Conservation (phyloP, 2,329 filamentous ascomycete genomes). For the Fusarium sterilihyphosum region DNA sequence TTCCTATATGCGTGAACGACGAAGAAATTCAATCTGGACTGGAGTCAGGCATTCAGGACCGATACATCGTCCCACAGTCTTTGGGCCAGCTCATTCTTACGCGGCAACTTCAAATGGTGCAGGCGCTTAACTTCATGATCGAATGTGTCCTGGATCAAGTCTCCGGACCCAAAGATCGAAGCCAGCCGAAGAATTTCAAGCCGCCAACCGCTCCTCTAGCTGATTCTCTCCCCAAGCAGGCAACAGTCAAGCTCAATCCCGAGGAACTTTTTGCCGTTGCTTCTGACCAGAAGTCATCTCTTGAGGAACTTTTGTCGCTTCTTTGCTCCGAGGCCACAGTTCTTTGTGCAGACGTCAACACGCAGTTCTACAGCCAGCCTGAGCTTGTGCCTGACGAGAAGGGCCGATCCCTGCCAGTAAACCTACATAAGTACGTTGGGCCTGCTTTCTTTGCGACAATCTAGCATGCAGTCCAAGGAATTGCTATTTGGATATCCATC, state of each 20-base stretch:
- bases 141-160: conserved; percentile 54
- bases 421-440: conserved; percentile 56
- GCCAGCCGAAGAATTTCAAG: conserved; percentile 19
- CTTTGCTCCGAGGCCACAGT: conserved; percentile 47
- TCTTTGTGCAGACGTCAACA: conserved; percentile 48
- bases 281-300: conserved; percentile 46
- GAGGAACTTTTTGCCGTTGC: conserved; percentile 45
- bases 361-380: conserved; percentile 52
- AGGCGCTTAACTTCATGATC: conserved; percentile 53
- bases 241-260: conserved; percentile 44
- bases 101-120: conserved; percentile 51
- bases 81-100: conserved; percentile 51
- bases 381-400: conserved; percentile 58
- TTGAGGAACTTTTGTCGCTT: conserved; percentile 50
- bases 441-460: conserved; percentile 54
- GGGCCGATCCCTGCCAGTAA: conserved; percentile 50
- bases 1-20: not conserved
- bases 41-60: not conserved
- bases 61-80: conserved; percentile 39
- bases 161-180: conserved; percentile 43
- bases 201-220: conserved; percentile 5
- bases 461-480: conserved; percentile 47
- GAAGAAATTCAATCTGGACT: too few relatives aligned
- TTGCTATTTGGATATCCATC: conserved; percentile 55
- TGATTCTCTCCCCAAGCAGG: conserved; percentile 45